Evolutionary conservation across 768 basidiomycete species (phyloP).

Genomic region (Porphyrellus cyaneotinctus): DNA sequence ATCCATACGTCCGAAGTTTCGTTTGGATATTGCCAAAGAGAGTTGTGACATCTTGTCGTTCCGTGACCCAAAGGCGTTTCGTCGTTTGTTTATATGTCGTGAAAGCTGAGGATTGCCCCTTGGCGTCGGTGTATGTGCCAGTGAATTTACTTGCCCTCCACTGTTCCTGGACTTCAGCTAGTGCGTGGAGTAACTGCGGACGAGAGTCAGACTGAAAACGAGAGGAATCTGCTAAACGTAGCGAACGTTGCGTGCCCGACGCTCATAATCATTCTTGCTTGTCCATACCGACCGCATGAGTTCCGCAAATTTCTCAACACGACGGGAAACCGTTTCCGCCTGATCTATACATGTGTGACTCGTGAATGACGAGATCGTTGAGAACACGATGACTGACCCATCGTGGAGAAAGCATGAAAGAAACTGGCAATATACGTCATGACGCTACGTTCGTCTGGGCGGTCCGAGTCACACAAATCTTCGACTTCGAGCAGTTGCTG

Average conservation of each 20-base stretch:
- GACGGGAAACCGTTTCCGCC: conserved; percentile 87
- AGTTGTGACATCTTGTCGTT: conserved; percentile 82
- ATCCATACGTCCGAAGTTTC: conserved; percentile 85
- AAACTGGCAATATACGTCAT: conserved; percentile 98
- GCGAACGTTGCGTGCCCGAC: conserved; percentile 68
- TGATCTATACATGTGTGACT: conserved; percentile 56
- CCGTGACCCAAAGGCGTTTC: conserved; percentile 85
- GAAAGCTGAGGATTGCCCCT: conserved; percentile 68
- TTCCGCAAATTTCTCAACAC: conserved; percentile 95
- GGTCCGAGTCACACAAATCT: conserved; percentile 83
- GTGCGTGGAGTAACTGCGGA: conserved; percentile 58
- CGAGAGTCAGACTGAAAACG: conserved; percentile 5
- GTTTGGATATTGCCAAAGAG: conserved; percentile 93
- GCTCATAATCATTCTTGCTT: conserved; percentile 88
- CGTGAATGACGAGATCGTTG: neutral
- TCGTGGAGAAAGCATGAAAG: conserved; percentile 97
- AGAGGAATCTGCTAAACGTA: neutral
- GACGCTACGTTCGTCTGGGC: conserved; percentile 92
- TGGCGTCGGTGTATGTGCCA: conserved; percentile 79
- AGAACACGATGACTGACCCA: conserved; percentile 57
- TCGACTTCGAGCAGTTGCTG: conserved; percentile 96
- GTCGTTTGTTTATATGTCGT: conserved; percentile 78
- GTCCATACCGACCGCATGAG: conserved; percentile 92
- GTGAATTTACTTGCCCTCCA: conserved; percentile 68
- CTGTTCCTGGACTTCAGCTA: conserved; percentile 59